Base-by-base conservation (phyloP, 2,329 filamentous ascomycete species). In the Sporothrix pseudoabietina region DNA sequence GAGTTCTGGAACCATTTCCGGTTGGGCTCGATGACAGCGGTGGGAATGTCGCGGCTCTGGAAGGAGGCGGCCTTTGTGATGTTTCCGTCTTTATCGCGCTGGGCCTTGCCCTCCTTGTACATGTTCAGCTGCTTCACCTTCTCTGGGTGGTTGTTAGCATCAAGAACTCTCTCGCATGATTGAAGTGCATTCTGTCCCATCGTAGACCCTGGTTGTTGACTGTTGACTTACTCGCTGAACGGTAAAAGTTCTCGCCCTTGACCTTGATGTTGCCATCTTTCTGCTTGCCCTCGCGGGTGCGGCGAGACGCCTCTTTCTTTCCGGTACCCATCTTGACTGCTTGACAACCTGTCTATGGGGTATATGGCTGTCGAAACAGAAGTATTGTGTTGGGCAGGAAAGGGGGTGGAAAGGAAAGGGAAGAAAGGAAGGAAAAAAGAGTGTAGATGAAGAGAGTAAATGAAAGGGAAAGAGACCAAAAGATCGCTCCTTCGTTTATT, bases 191-290 rank as follows among this genome's bases (percentile, higher is more conserved):
- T 47, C 10, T 5, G 9, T 49, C 41, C 10, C 39, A n/a, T 26
- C 41, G 5, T 16, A 39, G 22, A 54, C 12, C 26, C 26, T 26
- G 22, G 4, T 59, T 44, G 16, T 6, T 16, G 10, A 75, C 76
- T 44, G 16, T 6, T 16, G 10, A 75, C 76, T 57, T 73, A 77
- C 76, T 77, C 6, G 73, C 76, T 72, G 74, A 47, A 87, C 93
- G 90, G 86, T 98, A 98, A 85, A 98, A 99, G 86, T 98, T 98
- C 87, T 98, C 95, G 84, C 96, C 96, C 85, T 99, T 99, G 78
- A 90, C 87, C 79, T 91, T 93, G 80, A 98, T 93, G 84, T 98
- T 98, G 81, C 94, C 94, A 89, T 96, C 92, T 77, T 89, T 88
- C 69, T 88, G 88, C 85, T 94, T 95, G 78, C 93, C 94, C 87